phyloP scores from a whole-genome alignment of 208 protist species.

The Wallacemonas collosoma region DNA sequence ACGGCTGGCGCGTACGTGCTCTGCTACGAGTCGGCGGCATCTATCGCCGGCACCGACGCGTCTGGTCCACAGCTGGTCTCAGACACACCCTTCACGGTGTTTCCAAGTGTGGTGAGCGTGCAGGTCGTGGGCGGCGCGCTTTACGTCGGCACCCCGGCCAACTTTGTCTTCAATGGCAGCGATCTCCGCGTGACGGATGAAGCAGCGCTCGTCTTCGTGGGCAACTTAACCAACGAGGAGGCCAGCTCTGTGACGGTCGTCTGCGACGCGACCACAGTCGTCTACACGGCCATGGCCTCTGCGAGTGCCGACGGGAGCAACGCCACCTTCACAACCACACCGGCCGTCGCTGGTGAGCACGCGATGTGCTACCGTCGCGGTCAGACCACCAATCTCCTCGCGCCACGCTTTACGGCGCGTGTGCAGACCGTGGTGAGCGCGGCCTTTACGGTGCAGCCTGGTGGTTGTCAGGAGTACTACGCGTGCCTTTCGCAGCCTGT shows the following conservation, averaged over 20 bases:
- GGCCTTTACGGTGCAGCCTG: constrained; percentile 54
- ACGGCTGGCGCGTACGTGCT: constrained; percentile 63
- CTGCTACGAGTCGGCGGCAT: constrained; percentile 52
- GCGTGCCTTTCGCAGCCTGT: constrained; percentile 68
- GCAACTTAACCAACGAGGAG: constrained; percentile 9
- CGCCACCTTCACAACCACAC: constrained; percentile 55
- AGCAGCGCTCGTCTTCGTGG: constrained; percentile 60
- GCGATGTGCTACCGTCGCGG: constrained; percentile 60
- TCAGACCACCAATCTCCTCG: constrained; percentile 32
- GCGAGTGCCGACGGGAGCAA: constrained; percentile 40
- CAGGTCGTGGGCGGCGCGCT: constrained; percentile 39
- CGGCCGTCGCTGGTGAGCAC: constrained; percentile 46
- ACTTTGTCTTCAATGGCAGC: constrained; percentile 55
- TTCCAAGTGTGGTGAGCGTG: constrained; percentile 47
- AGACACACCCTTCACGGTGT: constrained; percentile 53
- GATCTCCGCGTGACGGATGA: constrained; percentile 43
- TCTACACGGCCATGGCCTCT: constrained; percentile 41
- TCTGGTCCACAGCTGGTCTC: constrained; percentile 43
- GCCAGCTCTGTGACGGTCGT: constrained; percentile 29
- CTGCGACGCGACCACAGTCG: constrained; percentile 25
- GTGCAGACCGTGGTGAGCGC: constrained; percentile 45
- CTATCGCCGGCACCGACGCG: constrained; percentile 14
- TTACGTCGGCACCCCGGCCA: constrained; percentile 45
- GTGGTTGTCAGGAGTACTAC: constrained; percentile 37
- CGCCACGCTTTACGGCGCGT: constrained; percentile 32